phyloP scores from a whole-genome alignment of 225 moss, liverwort and hornwort species.

The Pseudisothecium myosuroides region DNA sequence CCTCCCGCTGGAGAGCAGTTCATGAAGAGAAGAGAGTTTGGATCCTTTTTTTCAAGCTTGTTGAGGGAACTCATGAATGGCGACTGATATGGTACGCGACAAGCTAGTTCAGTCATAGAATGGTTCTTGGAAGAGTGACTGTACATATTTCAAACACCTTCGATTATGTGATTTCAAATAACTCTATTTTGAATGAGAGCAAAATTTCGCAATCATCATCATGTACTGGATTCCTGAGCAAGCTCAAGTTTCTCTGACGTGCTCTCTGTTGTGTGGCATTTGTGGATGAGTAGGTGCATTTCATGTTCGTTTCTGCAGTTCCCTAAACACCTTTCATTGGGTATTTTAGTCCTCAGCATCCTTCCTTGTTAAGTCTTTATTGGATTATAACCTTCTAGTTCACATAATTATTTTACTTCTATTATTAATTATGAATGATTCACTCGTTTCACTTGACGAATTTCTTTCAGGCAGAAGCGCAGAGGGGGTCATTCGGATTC shows the following conservation, averaged over 20 bases:
- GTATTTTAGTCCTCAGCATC: neutral
- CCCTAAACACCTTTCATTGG: neutral
- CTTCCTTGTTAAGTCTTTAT: too few species aligned
- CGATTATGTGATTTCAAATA: neutral
- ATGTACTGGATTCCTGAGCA: neutral
- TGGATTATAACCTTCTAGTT: neutral
- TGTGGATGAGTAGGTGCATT: too few species aligned
- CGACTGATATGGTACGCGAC: neutral
- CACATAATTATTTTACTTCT: too few species aligned
- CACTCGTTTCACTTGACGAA: neutral
- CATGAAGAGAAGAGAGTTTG: neutral
- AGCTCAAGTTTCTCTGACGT: neutral
- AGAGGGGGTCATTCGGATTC: too few species aligned
- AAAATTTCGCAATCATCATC: neutral
- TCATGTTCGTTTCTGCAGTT: neutral
- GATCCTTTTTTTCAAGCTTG: neutral
- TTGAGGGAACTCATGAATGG: neutral
- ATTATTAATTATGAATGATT: neutral
- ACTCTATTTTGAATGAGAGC: neutral
- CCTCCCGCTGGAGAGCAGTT: neutral
- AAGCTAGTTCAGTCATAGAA: neutral
- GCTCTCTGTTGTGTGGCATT: neutral
- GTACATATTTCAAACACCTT: neutral
- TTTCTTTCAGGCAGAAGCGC: neutral
- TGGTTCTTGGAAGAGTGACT: neutral